phyloP scores from a whole-genome alignment of 352 stramenopile genomes.

The Phytophthora lateralis region DNA sequence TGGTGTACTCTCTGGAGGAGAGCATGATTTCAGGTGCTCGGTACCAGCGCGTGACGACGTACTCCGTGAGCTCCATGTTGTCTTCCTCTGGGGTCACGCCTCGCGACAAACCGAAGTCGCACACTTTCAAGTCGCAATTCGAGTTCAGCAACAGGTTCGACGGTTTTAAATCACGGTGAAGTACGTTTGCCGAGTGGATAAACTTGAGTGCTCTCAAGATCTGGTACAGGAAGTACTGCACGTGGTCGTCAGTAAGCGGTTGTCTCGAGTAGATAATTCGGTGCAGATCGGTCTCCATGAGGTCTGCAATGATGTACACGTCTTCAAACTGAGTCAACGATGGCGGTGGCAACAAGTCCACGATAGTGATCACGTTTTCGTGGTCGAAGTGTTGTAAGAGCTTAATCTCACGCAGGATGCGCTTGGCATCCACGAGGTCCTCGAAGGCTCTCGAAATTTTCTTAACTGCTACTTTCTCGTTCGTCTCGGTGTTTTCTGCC shows the following conservation, averaged over 20 bases:
- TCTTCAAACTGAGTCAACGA: slow-evolving; percentile 96
- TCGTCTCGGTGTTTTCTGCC: slow-evolving; percentile 79
- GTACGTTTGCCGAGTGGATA: slow-evolving; percentile 94
- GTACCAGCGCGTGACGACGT: slow-evolving; percentile 95
- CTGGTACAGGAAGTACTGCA: slow-evolving; percentile 96
- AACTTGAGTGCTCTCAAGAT: slow-evolving; percentile 96
- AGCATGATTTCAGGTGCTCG: slow-evolving; percentile 97
- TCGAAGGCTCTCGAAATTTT: slow-evolving; percentile 94
- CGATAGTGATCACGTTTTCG: slow-evolving; percentile 96
- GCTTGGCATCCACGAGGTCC: slow-evolving; percentile 99
- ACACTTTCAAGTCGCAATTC: slow-evolving; percentile 93
- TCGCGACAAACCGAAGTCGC: slow-evolving; percentile 91
- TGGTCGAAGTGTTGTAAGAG: slow-evolving; percentile 94
- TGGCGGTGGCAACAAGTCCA: slow-evolving; percentile 94
- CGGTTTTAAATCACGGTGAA: slow-evolving; percentile 97
- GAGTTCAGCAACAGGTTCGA: slow-evolving; percentile 97
- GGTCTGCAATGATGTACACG: slow-evolving; percentile 97
- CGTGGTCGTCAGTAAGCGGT: slow-evolving; percentile 91
- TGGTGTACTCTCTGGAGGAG: slow-evolving; percentile 95
- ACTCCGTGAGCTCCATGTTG: slow-evolving; percentile 92
- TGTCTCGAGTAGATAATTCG: slow-evolving; percentile 98
- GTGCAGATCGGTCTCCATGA: slow-evolving; percentile 99
- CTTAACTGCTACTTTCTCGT: slow-evolving; percentile 89
- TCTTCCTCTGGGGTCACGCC: slow-evolving; percentile 83
- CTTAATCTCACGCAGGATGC: slow-evolving; percentile 98